Evolutionary conservation across 2,329 filamentous ascomycete genomes (phyloP).

Genomic region (Malbranchea cinnamomea): DNA sequence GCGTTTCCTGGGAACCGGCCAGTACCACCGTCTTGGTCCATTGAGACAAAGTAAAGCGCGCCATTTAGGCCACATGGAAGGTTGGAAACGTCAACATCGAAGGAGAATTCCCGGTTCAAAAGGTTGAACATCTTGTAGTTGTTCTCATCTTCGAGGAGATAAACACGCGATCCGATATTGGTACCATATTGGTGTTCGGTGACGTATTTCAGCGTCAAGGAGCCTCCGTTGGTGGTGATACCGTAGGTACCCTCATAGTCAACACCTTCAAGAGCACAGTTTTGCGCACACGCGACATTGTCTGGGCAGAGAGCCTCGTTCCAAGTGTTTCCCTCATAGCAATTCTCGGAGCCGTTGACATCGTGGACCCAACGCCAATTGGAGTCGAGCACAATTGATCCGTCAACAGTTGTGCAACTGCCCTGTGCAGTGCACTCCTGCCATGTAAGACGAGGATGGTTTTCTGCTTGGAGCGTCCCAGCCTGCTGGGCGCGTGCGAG

Average conservation of each 20-base stretch:
- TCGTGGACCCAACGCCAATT: slow-evolving; percentile 46
- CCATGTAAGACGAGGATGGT: slow-evolving; percentile 40
- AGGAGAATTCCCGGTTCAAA: slow-evolving; percentile 54
- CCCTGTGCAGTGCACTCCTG: slow-evolving; percentile 37
- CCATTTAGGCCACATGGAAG: slow-evolving; percentile 58
- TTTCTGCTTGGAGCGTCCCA: slow-evolving; percentile 28
- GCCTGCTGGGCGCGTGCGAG: slow-evolving; percentile 34
- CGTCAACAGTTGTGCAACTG: slow-evolving; percentile 36
- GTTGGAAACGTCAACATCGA: slow-evolving; percentile 55
- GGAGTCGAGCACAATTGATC: slow-evolving; percentile 40
- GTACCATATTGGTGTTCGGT: slow-evolving; percentile 20
- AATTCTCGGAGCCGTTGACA: slow-evolving; percentile 37
- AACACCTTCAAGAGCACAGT: slow-evolving; percentile 43
- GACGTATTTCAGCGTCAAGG: slow-evolving; percentile 35
- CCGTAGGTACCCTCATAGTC: slow-evolving; percentile 39
- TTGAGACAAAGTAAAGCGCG: slow-evolving; percentile 51
- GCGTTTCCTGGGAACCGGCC: slow-evolving; percentile 36
- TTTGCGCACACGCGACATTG: slow-evolving; percentile 35
- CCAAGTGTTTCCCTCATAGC: slow-evolving; percentile 41
- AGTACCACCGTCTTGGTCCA: slow-evolving; percentile 45
- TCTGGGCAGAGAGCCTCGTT: slow-evolving; percentile 35
- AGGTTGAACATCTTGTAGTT: slow-evolving; percentile 53
- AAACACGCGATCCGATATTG: slow-evolving; percentile 41
- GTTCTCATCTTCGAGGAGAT: slow-evolving; percentile 46
- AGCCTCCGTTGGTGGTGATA: slow-evolving; percentile 34